Conservation (phyloP, 2,329 filamentous ascomycete species). For the Periconia sp. region DNA sequence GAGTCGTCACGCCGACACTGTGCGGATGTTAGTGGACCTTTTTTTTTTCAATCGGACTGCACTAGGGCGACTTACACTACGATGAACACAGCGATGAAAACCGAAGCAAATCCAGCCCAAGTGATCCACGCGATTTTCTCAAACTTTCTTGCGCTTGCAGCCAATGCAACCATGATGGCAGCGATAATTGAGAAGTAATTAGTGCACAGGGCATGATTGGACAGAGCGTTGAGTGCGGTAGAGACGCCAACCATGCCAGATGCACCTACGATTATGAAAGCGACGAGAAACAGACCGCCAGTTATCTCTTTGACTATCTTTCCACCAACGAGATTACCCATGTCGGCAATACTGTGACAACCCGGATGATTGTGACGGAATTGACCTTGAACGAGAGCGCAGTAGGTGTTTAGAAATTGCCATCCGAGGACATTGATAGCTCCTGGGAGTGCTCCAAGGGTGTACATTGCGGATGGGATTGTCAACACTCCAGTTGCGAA, state of each 20-base stretch:
- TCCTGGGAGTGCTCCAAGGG: slow-evolving; percentile 56
- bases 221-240: slow-evolving; percentile 66
- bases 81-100: slow-evolving; percentile 65
- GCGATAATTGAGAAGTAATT: slow-evolving; percentile 66
- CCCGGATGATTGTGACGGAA: slow-evolving; percentile 59
- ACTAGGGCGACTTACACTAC: slow-evolving; percentile 47
- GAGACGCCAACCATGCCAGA: slow-evolving; percentile 67
- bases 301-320: slow-evolving; percentile 58
- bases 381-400: slow-evolving; percentile 56
- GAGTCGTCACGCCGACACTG: slow-evolving; percentile 61
- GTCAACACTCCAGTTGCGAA: slow-evolving; percentile 59
- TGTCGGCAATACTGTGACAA: slow-evolving; percentile 63
- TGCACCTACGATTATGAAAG: slow-evolving; percentile 63
- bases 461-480: slow-evolving; percentile 57
- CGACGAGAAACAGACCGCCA: slow-evolving; percentile 63
- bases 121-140: slow-evolving; percentile 68
- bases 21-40: slow-evolving; percentile 6
- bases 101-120: slow-evolving; percentile 64
- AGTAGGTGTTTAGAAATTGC: slow-evolving; percentile 57
- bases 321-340: slow-evolving; percentile 64
- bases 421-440: slow-evolving; percentile 56
- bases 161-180: slow-evolving; percentile 55
- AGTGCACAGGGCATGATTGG: slow-evolving; percentile 64
- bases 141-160: slow-evolving; percentile 63
- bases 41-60: not conserved